A percentile compares a stretch with the other conserved stretches of the same genome.
Conservation (phyloP, 768 basidiomycete genomes). For the Suillus tomentosus region DNA sequence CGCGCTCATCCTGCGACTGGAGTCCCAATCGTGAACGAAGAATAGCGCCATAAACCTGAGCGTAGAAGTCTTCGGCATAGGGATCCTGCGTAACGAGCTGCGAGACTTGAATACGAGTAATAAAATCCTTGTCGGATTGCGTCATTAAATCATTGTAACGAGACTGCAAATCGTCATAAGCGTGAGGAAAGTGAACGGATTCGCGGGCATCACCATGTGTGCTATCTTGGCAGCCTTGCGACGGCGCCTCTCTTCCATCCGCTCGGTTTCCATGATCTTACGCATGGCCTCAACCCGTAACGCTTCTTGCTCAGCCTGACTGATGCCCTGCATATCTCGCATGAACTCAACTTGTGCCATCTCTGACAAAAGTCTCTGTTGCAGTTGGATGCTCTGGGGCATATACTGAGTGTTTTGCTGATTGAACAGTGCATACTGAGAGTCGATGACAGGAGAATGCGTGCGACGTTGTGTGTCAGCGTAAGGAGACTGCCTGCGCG, state of each 20-base stretch:
- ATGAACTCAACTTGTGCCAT: slow-evolving; percentile 71
- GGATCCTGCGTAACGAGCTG: slow-evolving; percentile 98
- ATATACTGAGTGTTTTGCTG: slow-evolving; percentile 58
- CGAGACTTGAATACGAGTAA: slow-evolving; percentile 97
- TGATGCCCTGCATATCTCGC: slow-evolving; percentile 61
- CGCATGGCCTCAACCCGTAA: slow-evolving; percentile 79
- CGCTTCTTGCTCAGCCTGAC: slow-evolving; percentile 66
- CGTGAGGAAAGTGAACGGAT: slow-evolving; percentile 1
- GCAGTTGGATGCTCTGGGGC: slow-evolving; percentile 68
- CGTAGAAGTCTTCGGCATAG: slow-evolving; percentile 98
- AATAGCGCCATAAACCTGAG: slow-evolving; percentile 90
- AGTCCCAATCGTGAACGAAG: slow-evolving; percentile 77
- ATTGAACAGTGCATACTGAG: slow-evolving; percentile 41
- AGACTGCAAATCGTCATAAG: slow-evolving; percentile 49
- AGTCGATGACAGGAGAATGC: slow-evolving; percentile 43
- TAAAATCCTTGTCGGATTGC: slow-evolving; percentile 98
- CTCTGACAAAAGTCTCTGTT: slow-evolving; percentile 77
- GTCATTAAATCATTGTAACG: slow-evolving; percentile 96
- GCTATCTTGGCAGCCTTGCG: slow-evolving; percentile 84
- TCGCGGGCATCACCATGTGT: slow-evolving; percentile 62
- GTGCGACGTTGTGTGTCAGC: slow-evolving; percentile 57
- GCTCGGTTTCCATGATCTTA: slow-evolving; percentile 89
- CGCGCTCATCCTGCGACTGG: slow-evolving; percentile 70
- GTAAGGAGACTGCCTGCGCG: slow-evolving; percentile 42
- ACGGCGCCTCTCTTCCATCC: slow-evolving; percentile 82